phyloP scores from a whole-genome alignment of 1,284 basidiomycete genomes.

The Fomitopsis pinicola region DNA sequence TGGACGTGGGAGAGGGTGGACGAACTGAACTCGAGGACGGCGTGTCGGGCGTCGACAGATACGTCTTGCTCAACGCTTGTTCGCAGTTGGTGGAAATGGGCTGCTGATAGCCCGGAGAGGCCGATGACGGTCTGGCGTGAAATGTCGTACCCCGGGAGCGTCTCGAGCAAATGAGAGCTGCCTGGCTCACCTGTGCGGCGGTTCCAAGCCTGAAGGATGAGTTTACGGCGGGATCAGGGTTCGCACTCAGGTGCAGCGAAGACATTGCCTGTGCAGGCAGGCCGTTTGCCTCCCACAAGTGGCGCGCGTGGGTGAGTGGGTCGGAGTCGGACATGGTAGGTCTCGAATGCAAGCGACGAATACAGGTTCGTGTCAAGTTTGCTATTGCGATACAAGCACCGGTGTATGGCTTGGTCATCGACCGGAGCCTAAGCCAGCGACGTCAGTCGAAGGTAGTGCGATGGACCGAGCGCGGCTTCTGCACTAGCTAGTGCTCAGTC shows the following conservation, averaged over 20 bases:
- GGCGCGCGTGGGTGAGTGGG: slow-evolving; percentile 9
- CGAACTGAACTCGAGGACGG: slow-evolving; percentile 54
- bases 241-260: slow-evolving; percentile 31
- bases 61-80: slow-evolving; percentile 47
- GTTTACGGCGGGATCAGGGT: slow-evolving; percentile 39
- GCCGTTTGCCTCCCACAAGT: slow-evolving; percentile 35
- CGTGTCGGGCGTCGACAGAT: slow-evolving; percentile 51
- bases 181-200: slow-evolving; percentile 40
- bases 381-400: neutral
- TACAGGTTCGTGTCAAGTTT: neutral
- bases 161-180: neutral
- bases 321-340: neutral
- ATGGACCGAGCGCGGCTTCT: too few species aligned
- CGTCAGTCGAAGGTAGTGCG: too few species aligned
- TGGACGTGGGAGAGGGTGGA: slow-evolving; percentile 3
- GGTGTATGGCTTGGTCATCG: neutral
- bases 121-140: slow-evolving; percentile 43
- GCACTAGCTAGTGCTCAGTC: too few species aligned
- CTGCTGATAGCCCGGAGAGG: slow-evolving; percentile 48
- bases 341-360: neutral
- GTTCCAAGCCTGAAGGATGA: slow-evolving; percentile 49
- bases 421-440: too few species aligned
- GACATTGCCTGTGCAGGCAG: slow-evolving; percentile 34
- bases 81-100: slow-evolving; percentile 44
- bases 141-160: neutral